Conservation (phyloP, 140 eudicot species). For the Artemisia princeps region DNA sequence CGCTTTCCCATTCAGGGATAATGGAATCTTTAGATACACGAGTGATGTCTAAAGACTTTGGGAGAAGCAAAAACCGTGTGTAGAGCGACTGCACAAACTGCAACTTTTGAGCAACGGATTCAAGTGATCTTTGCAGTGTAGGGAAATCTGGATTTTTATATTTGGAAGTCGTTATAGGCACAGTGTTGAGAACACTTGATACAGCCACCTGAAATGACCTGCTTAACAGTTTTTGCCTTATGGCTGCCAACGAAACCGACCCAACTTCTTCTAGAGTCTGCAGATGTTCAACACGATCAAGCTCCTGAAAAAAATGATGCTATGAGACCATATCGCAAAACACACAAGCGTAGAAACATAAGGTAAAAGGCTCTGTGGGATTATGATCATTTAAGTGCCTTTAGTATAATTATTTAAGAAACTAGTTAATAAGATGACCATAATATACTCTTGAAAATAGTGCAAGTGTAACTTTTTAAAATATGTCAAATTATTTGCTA, state of each 20-base stretch:
- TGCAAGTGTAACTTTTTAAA: too few species aligned
- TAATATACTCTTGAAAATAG: too few species aligned
- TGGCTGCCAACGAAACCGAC: slow-evolving; percentile 44
- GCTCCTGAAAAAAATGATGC: slow-evolving; percentile 46
- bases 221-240: slow-evolving; percentile 51
- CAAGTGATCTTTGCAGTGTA: slow-evolving; percentile 39
- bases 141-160: slow-evolving; percentile 36
- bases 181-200: slow-evolving; percentile 45
- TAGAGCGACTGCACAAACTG: slow-evolving; percentile 59
- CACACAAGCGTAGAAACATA: background rate
- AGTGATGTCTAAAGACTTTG: slow-evolving; percentile 68
- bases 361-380: background rate
- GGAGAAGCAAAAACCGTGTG: slow-evolving; percentile 74
- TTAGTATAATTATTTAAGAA: too few species aligned
- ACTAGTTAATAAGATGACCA: too few species aligned
- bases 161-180: slow-evolving; percentile 33
- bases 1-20: slow-evolving; percentile 69
- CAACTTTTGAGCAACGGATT: slow-evolving; percentile 53
- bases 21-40: slow-evolving; percentile 44
- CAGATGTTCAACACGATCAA: slow-evolving; percentile 43
- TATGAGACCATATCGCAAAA: slow-evolving; percentile 17
- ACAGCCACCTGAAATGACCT: slow-evolving; percentile 75
- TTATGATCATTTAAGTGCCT: background rate
- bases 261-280: slow-evolving; percentile 50
- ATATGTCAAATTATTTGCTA: too few species aligned